These are phyloP conservation scores for Ricinus communis DNA, from an alignment of 345 rosid species.

Conservation along the genomic window DNA sequence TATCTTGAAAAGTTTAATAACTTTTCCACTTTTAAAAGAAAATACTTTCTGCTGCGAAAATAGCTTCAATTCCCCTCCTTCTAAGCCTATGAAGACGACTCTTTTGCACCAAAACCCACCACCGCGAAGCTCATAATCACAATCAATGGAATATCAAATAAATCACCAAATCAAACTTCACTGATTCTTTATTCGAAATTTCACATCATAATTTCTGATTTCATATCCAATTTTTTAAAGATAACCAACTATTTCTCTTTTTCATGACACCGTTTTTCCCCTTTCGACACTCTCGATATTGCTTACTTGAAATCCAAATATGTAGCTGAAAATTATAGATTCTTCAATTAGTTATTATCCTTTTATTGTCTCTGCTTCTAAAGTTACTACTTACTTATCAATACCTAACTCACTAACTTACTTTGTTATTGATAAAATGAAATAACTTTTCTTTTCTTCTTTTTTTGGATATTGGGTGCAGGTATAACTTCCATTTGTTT, in stretches of 20 bases:
- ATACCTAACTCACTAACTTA: background rate
- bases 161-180: constrained; percentile 67
- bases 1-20: no score
- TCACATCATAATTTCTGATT: constrained; percentile 59
- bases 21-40: no score
- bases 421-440: constrained; percentile 6
- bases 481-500: constrained; percentile 84
- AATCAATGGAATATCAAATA: constrained; percentile 54
- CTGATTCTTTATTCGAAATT: constrained; percentile 48
- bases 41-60: background rate
- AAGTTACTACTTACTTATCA: constrained; percentile 62
- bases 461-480: no score
- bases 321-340: constrained; percentile 74
- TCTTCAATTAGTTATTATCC: constrained; percentile 84
- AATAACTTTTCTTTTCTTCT: background rate
- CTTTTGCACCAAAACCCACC: constrained; percentile 34
- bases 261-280: constrained; percentile 77
- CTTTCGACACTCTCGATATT: constrained; percentile 60
- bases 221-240: constrained; percentile 64
- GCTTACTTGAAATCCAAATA: constrained; percentile 71
- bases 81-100: constrained; percentile 39
- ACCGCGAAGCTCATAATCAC: constrained; percentile 15
- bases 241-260: constrained; percentile 69
- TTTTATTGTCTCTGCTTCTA: constrained; percentile 50
- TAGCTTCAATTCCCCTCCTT: constrained; percentile 1